Percentiles rank a stretch among this genome's conserved stretches.
These are phyloP conservation scores for Penicillium hordei DNA, from an alignment of 2,329 filamentous ascomycete genomes.

Conservation along the genomic window DNA sequence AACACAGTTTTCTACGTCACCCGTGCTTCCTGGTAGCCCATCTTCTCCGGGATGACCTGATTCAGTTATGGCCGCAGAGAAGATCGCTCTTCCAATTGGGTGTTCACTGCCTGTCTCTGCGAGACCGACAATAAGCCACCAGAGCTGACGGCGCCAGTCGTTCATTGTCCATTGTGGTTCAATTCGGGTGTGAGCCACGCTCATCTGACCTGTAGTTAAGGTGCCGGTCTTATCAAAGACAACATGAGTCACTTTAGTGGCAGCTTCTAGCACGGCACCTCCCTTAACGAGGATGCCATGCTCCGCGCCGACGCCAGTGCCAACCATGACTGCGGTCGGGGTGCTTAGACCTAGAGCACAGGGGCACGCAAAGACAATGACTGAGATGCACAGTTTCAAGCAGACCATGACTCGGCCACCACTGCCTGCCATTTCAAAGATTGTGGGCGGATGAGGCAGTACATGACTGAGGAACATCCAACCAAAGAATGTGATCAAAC, in stretches of 20 bases:
- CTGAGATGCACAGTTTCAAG: constrained; percentile 94
- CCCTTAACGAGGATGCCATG: constrained; percentile 98
- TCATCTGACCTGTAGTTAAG: constrained; percentile 93
- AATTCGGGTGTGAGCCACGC: constrained; percentile 70
- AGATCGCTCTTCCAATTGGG: constrained; percentile 86
- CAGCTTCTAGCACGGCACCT: constrained; percentile 84
- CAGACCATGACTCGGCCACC: constrained; percentile 96
- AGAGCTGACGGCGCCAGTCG: constrained; percentile 69
- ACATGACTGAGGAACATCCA: constrained; percentile 97
- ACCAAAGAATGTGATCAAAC: constrained; percentile 76
- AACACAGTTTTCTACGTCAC: constrained; percentile 78
- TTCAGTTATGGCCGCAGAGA: constrained; percentile 71
- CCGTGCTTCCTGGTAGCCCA: constrained; percentile 76
- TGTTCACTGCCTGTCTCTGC: constrained; percentile 95
- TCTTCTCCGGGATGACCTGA: constrained; percentile 71
- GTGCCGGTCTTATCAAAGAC: constrained; percentile 97
- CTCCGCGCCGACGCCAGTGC: constrained; percentile 93
- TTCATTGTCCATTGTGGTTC: constrained; percentile 67
- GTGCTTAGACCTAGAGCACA: constrained; percentile 95
- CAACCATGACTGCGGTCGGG: constrained; percentile 97
- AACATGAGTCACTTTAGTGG: constrained; percentile 84
- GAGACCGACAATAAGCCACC: constrained; percentile 96
- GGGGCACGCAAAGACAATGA: constrained; percentile 96
- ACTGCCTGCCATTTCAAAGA: constrained; percentile 76
- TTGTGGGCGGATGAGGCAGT: constrained; percentile 77